Base-by-base conservation (phyloP, 257 asterid species). In the Solanum paucissectum region DNA sequence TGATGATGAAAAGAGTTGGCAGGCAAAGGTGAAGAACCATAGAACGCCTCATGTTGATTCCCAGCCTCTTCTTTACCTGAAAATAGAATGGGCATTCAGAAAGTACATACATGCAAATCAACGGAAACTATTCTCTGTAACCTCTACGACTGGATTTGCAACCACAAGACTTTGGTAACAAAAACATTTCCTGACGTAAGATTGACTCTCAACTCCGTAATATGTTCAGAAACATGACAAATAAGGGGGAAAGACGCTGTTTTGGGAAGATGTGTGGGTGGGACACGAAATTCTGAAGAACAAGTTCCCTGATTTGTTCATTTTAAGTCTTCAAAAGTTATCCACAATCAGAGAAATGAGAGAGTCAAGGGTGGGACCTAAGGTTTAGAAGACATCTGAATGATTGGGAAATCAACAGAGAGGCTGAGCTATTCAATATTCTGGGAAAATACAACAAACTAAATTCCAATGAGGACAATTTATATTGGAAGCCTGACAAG, bases 1-100 rank as follows among this genome's bases (percentile, higher is more conserved):
- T 93, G 91, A 20, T 91, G 97, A 12, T 90, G 86, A 88, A 86
- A 85, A 88, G 95, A 86, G 55, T 88, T 83, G 89, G 46, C 92
- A 83, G 92, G 93, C 87, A 90, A 79, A 88, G 92, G 86, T 85
- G 92, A 87, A 75, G 96, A 92, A 91, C 89, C 91, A 91, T 91
- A 90, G 89, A 91, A 89, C 85, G 87, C 87, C 77, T 91, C 95
- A 88, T 90, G 89, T 91, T 90, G 88, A 89, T 88, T 88, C 71
- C 93, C 95, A 85, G 90, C 90, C 87, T 89, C 95, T 69, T 87
- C 94, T 91, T 91, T 90, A 91, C 96, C 98, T 95, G 92, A 88
- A 83, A 91, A 73, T 89, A 84, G 86, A 84, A 86, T 69, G 73
- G 87, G 89, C 89, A 82, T 49, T 82, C 72, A 90, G 71, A 82